Evolutionary conservation across 202 grass and related monocot species (phyloP), one percentile per base, ranked within the genome.

Genomic region (Carex arenaria): DNA sequence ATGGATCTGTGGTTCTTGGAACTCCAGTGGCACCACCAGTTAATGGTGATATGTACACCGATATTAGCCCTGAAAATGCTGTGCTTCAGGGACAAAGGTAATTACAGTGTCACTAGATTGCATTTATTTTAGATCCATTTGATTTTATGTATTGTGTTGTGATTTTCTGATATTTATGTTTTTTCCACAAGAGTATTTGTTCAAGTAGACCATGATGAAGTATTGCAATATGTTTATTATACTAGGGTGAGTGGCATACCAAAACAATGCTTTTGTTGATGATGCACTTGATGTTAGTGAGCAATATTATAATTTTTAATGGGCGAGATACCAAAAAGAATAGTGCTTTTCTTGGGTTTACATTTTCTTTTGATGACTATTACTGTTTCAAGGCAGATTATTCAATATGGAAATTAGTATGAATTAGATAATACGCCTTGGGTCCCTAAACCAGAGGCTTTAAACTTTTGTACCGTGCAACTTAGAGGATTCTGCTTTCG

Each of bases 11-110:
- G 30, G 91, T 92, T 69, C 89, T 99, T 73, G 96, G 92, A 83
- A 92, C 91, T 79, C 87, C 93, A 85, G 96, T 96, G 82, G 93
- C 96, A 52, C 88, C 95, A 84, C 91, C 96, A 83, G 87, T 90
- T 72, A 99, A 99, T 87, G 96, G 96, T 19, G 96, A 96, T 83
- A 92, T 96, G 84, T 91, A 94, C 53, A 91, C 91, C 56, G 93
- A 99, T 92, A 93, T 99, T 71, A 99, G 96, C 77, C 86, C 93
- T n/a, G 96, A 99, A 88, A 99, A 99, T 12, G 93, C 91, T 4
- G 79, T 96, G 78, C 80, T 93, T 38, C 97, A 91, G 80, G 93
- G 93, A 80, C 91, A 93, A 82, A 90, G 93, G 97, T 99, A 84
- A 26, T 84, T 78, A 70, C 13, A 2, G 63, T 83, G 17, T 77